These are phyloP conservation scores for Hippophae gyantsensis DNA, from an alignment of 306 rosid species.

Conservation along the genomic window DNA sequence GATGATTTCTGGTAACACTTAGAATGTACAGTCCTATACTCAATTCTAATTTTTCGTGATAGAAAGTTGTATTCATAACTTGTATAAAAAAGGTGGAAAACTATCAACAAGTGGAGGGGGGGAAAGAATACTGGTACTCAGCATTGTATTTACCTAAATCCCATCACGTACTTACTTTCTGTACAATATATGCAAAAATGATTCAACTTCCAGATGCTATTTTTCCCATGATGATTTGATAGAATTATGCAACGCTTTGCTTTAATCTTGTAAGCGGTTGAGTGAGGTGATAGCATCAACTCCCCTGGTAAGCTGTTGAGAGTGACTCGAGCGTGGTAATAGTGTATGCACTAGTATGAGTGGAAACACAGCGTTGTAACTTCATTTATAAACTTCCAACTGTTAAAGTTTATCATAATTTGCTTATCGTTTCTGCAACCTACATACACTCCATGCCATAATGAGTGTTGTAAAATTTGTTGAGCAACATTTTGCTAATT, in stretches of 20 bases:
- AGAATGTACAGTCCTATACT: constrained; percentile 56
- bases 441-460: no score
- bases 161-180: constrained; percentile 35
- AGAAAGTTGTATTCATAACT: constrained; percentile 43
- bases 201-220: constrained; percentile 14
- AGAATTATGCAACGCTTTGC: not conserved
- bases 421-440: no score
- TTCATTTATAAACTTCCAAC: no score
- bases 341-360: no score
- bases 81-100: constrained; percentile 41
- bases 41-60: constrained; percentile 58
- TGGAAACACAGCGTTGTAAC: no score
- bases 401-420: no score
- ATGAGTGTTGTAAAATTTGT: no score
- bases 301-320: no score
- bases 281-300: no score
- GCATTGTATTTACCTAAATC: constrained; percentile 43
- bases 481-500: no score
- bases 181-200: constrained; percentile 21
- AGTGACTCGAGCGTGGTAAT: no score
- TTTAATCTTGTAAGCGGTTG: no score
- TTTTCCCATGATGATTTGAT: not conserved
- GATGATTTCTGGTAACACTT: constrained; percentile 64
- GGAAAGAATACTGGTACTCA: constrained; percentile 29
- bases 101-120: not conserved